Conservation (phyloP, 805 yeast species). For the Kuraishia hungarica region DNA sequence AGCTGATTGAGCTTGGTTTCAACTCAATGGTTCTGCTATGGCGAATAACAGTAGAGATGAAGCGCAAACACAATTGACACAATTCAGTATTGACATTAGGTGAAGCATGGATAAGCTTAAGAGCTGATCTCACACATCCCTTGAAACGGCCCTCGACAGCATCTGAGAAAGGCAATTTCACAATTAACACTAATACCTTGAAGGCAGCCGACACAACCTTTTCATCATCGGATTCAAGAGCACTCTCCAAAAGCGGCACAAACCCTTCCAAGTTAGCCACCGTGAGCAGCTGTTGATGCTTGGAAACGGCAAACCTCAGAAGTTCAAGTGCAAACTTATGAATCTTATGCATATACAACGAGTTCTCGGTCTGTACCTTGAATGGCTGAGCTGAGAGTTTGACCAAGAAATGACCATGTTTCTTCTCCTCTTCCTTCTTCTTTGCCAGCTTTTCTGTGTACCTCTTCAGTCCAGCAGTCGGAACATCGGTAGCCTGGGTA, state of each 20-base stretch:
- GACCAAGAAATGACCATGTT: conserved; percentile 66
- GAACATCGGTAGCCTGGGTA: conserved; percentile 35
- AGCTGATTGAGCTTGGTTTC: conserved; percentile 65
- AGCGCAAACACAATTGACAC: conserved; percentile 72
- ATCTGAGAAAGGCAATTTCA: conserved; percentile 55
- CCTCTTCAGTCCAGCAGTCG: conserved; percentile 5
- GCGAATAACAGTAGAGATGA: conserved; percentile 63
- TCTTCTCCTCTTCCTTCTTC: conserved; percentile 24
- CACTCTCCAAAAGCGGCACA: conserved; percentile 58
- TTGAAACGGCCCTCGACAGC: conserved; percentile 44
- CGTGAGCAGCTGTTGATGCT: conserved; percentile 51
- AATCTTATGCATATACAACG: conserved; percentile 50
- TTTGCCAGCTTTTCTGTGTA: conserved; percentile 9
- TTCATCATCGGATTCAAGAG: conserved; percentile 61
- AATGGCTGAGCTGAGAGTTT: conserved; percentile 52
- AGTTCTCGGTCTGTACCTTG: conserved; percentile 39
- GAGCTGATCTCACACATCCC: conserved; percentile 49
- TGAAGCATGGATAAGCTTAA: conserved; percentile 60
- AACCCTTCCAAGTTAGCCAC: conserved; percentile 61
- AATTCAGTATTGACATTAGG: conserved; percentile 74
- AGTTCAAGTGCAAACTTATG: conserved; percentile 74
- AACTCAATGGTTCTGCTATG: conserved; percentile 57
- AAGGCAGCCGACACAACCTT: conserved; percentile 65
- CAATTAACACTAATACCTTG: conserved; percentile 48
- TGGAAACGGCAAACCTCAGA: conserved; percentile 59